Percentiles rank a stretch among this genome's conserved stretches.
Evolutionary conservation across 306 rosid species (phyloP).

Genomic region (Pterocarpus macrocarpus): DNA sequence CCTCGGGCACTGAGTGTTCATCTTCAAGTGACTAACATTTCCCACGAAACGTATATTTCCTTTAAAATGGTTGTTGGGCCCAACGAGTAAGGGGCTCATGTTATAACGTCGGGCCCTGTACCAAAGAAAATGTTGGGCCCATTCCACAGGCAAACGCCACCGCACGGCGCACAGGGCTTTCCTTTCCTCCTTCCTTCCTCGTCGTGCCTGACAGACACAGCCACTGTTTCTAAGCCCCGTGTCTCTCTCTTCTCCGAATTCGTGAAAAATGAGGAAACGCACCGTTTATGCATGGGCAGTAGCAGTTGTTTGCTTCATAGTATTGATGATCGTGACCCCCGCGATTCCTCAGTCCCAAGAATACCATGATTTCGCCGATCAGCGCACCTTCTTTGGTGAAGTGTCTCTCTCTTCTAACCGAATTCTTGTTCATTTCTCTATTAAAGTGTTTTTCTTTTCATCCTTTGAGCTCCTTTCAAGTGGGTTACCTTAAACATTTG

Average conservation of each 20-base stretch:
- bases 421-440: neutral
- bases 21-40: too few species aligned
- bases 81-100: too few species aligned
- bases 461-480: neutral
- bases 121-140: neutral
- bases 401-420: neutral
- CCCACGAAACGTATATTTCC: too few species aligned
- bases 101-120: neutral
- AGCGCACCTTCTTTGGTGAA: conserved; percentile 76
- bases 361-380: conserved; percentile 88
- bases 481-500: neutral
- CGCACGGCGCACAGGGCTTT: neutral
- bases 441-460: neutral
- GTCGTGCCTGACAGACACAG: too few species aligned
- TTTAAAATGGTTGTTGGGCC: too few species aligned
- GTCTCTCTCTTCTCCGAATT: neutral
- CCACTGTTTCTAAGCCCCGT: neutral
- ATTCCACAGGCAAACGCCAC: neutral
- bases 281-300: conserved; percentile 60
- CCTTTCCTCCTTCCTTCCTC: neutral
- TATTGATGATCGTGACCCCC: conserved; percentile 82
- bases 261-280: conserved; percentile 60
- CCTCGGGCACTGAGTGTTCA: too few species aligned
- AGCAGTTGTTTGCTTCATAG: conserved; percentile 68
- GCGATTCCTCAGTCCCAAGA: conserved; percentile 81